Conservation (phyloP, 202 grass and related monocot species). For the Alloteropsis angusta region DNA sequence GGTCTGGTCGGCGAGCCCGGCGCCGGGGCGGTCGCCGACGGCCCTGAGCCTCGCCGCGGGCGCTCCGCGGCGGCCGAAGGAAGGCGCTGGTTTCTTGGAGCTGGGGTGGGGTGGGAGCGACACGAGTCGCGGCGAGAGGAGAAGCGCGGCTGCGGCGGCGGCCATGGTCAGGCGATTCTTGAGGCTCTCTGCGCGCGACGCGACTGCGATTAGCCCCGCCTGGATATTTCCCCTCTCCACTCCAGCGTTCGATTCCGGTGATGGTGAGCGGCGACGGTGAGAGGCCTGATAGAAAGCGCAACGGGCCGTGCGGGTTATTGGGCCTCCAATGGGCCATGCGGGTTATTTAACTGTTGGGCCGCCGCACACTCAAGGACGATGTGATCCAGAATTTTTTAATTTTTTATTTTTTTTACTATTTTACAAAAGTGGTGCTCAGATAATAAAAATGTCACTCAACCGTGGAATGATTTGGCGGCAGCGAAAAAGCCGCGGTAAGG, state of each 20-base stretch:
- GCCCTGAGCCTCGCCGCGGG: slow-evolving; percentile 24
- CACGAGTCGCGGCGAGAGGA: background rate
- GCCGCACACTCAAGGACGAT: too few relatives aligned
- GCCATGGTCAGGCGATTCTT: background rate
- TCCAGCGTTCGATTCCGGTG: background rate
- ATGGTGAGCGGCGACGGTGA: background rate
- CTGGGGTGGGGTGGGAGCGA: background rate
- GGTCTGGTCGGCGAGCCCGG: slow-evolving; percentile 30
- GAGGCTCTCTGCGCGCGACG: background rate
- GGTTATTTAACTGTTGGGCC: too few relatives aligned
- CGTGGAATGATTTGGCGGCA: too few relatives aligned
- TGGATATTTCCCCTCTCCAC: background rate
- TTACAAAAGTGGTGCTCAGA: too few relatives aligned
- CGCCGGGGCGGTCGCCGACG: slow-evolving; percentile 32
- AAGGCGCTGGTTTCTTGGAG: background rate
- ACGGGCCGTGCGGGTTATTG: too few relatives aligned
- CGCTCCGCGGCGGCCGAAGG: background rate
- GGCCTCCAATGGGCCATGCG: too few relatives aligned
- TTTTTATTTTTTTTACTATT: too few relatives aligned
- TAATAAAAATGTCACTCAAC: too few relatives aligned
- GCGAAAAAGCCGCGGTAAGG: too few relatives aligned
- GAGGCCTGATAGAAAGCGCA: background rate
- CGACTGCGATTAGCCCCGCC: background rate
- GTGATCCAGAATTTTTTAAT: too few relatives aligned
- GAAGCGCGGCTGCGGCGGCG: background rate